Conservation (phyloP, 345 rosid genomes). For the Euphorbia tirucalli region DNA sequence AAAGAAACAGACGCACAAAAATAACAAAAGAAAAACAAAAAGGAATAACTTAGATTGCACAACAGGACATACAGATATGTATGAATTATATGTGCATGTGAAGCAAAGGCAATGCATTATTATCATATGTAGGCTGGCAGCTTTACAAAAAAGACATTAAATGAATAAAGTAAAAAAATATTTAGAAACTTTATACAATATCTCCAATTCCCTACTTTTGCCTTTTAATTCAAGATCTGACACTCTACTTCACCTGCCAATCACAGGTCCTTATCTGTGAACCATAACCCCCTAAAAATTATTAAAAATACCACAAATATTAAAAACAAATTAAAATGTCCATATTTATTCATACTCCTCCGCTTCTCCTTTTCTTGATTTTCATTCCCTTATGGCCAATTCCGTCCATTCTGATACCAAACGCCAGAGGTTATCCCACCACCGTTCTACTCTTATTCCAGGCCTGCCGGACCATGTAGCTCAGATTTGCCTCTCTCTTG, state of each 20-base stretch:
- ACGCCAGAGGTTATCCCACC: conserved; percentile 23
- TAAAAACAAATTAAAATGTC: neutral
- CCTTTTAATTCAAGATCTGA: neutral
- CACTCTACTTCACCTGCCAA: neutral
- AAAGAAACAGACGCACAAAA: too few species aligned
- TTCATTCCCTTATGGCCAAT: neutral
- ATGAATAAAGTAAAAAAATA: neutral
- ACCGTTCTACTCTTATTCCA: conserved; percentile 33
- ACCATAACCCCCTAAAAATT: neutral
- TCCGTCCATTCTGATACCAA: conserved; percentile 17
- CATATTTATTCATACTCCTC: neutral
- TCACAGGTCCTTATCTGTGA: conserved; percentile 4
- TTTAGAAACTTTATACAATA: neutral
- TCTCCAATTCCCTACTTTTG: conserved; percentile 2
- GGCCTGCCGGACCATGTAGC: conserved; percentile 53
- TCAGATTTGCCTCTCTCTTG: conserved; percentile 40
- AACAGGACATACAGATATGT: too few species aligned
- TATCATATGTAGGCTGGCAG: too few species aligned
- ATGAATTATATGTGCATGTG: too few species aligned
- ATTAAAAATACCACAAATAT: too few species aligned
- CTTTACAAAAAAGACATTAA: neutral
- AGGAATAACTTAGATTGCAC: too few species aligned
- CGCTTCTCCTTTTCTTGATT: too few species aligned
- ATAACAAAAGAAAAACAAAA: too few species aligned
- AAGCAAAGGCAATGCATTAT: too few species aligned